phyloP scores from a whole-genome alignment of 352 stramenopile species.

The Globisporangium middletonii region DNA sequence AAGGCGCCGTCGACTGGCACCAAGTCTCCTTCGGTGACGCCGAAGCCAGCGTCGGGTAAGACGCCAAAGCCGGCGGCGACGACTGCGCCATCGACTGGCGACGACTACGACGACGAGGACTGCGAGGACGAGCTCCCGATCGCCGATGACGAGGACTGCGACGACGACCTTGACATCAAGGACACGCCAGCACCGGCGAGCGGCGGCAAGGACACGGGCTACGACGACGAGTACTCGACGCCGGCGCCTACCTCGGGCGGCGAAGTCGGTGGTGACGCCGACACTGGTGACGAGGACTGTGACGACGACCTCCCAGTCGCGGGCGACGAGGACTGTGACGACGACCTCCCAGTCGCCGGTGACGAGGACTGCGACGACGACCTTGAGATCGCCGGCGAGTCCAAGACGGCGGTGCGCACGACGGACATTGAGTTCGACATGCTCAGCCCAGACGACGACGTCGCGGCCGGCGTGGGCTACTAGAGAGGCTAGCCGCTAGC shows the following conservation, averaged over 20 bases:
- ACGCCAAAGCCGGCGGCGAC: not conserved
- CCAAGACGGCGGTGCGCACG: too few species aligned
- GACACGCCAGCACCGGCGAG: not conserved
- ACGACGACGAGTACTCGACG: slow-evolving; percentile 9
- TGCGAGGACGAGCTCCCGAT: slow-evolving; percentile 18
- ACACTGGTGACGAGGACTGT: slow-evolving; percentile 9
- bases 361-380: slow-evolving; percentile 15
- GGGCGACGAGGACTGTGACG: slow-evolving; percentile 6
- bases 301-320: slow-evolving; percentile 14
- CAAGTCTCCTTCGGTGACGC: not conserved
- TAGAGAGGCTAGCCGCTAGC: too few species aligned
- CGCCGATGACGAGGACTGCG: slow-evolving; percentile 7
- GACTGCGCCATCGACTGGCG: slow-evolving; percentile 3
- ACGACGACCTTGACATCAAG: not conserved
- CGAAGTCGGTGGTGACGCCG: slow-evolving; percentile 7
- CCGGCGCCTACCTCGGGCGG: slow-evolving; percentile 5
- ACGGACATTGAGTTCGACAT: too few species aligned
- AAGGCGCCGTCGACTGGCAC: not conserved
- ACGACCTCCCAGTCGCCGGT: slow-evolving; percentile 3
- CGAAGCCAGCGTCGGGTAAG: not conserved
- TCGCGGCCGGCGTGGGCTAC: too few species aligned
- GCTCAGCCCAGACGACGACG: too few species aligned
- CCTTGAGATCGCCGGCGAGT: slow-evolving; percentile 18
- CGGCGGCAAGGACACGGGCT: slow-evolving; percentile 4
- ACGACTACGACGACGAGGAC: slow-evolving; percentile 7